A percentile compares a stretch with the other conserved stretches of the same genome.
These are phyloP conservation scores for Yamadazyma paraphyllophila DNA, from an alignment of 805 yeast genomes.

Conservation along the genomic window DNA sequence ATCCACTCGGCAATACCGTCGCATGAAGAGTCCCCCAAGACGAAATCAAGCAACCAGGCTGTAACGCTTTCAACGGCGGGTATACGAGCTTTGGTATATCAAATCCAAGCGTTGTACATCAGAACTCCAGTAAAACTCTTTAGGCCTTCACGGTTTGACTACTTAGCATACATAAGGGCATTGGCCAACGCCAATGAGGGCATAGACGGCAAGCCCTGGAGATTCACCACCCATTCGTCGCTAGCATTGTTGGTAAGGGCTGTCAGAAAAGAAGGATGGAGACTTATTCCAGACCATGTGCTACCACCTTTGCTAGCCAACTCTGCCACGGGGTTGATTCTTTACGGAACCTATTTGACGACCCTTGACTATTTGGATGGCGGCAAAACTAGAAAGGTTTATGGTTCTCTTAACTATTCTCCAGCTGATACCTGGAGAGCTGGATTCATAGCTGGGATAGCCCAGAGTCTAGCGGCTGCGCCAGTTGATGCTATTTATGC, in stretches of 20 bases:
- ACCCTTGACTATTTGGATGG: slow-evolving; percentile 36
- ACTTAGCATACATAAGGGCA: slow-evolving; percentile 65
- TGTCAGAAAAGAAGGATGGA: slow-evolving; percentile 77
- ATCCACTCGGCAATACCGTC: background rate
- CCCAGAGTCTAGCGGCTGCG: slow-evolving; percentile 88
- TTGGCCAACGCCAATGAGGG: slow-evolving; percentile 45
- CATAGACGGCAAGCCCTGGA: slow-evolving; percentile 48
- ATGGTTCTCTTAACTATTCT: slow-evolving; percentile 19
- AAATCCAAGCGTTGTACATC: slow-evolving; percentile 71
- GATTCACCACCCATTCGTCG: slow-evolving; percentile 69
- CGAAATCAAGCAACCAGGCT: slow-evolving; percentile 33
- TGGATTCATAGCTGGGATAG: slow-evolving; percentile 82
- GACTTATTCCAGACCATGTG: slow-evolving; percentile 77
- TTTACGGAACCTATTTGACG: slow-evolving; percentile 78
- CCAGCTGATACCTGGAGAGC: slow-evolving; percentile 66
- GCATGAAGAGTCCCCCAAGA: background rate
- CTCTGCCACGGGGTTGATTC: slow-evolving; percentile 81
- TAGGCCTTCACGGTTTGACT: slow-evolving; percentile 88
- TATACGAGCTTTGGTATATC: slow-evolving; percentile 77
- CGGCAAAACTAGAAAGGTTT: slow-evolving; percentile 10
- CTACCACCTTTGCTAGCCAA: slow-evolving; percentile 88
- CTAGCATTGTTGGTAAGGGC: slow-evolving; percentile 73
- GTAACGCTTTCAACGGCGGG: slow-evolving; percentile 86
- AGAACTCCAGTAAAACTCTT: slow-evolving; percentile 84
- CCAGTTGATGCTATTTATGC: slow-evolving; percentile 91